Base-by-base conservation (phyloP, 495 filamentous ascomycete genomes). In the Penicillium fimorum region DNA sequence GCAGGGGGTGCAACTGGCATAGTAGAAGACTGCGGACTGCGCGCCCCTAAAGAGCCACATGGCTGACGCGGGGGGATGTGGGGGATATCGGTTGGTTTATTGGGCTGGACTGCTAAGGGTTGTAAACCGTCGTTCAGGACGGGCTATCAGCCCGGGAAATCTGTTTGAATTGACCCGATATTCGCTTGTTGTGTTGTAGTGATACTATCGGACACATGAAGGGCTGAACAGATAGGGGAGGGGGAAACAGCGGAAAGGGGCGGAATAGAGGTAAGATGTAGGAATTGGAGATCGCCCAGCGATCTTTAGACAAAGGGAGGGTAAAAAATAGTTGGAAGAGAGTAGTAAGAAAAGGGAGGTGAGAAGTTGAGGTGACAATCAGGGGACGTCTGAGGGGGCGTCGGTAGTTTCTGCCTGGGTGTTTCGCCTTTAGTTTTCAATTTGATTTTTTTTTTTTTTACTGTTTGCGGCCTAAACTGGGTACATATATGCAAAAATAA, bases 11-110 rank as follows among this genome's bases (percentile, higher is more conserved):
- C 91, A 96, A 47, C 89, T 88, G 54, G 85, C 80, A 61, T 92
- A 84, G 78, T 92, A 95, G 74, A 95, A 96, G 67, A 92, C 74
- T 55, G 88, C 90, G 15, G 91, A 96, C 74, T 94, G 91, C 49
- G 69, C 76, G 48, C 80, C 80, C 24, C 80, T 73, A 63, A 72
- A 81, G 64, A 82, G 72, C 80, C 80, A 82, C 76, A 79, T 79
- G 66, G 55, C 65, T 30, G 54, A 50, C 45, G 61, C 45, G 60
- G 58, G 60, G 55, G 49, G 45, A 25, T 3, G 30, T 46, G 30
- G 45, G 45, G 29, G 15, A 18, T 32, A 18, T 47, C 27, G 25
- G 29, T 25, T 25, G 11, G 42, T 32, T 47, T 47, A 32, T 47
- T 32, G 29, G 25, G 24, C 22, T 18, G 5, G 29, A 8, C 24